These are phyloP conservation scores for Floccularia luteovirens DNA, from an alignment of 768 basidiomycete species.

Conservation along the genomic window DNA sequence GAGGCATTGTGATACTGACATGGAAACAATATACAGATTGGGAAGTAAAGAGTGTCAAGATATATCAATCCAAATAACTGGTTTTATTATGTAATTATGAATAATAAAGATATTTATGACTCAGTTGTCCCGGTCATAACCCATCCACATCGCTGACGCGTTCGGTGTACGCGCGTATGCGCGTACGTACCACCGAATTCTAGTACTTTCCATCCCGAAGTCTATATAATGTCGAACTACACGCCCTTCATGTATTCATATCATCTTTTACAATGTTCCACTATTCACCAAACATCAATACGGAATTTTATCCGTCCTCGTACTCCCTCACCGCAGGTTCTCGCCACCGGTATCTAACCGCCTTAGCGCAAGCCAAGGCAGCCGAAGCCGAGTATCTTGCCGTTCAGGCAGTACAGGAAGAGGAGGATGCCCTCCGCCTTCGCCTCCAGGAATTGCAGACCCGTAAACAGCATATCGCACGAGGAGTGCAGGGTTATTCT, in stretches of 20 bases:
- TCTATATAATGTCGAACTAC: background rate
- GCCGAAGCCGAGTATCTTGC: conserved; percentile 29
- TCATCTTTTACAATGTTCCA: background rate
- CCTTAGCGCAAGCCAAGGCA: conserved; percentile 25
- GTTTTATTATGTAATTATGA: background rate
- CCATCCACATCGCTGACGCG: too few relatives aligned
- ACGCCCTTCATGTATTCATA: background rate
- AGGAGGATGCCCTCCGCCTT: conserved; percentile 20
- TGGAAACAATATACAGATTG: conserved; percentile 67
- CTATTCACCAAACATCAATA: background rate
- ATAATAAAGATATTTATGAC: background rate
- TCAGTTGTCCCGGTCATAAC: too few relatives aligned
- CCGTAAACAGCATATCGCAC: conserved; percentile 10
- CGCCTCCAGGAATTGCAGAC: conserved; percentile 14
- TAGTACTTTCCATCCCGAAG: background rate
- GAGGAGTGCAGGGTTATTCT: too few relatives aligned
- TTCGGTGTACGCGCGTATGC: background rate
- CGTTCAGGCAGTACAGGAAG: conserved; percentile 20
- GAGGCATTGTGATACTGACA: too few relatives aligned
- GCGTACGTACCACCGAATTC: too few relatives aligned
- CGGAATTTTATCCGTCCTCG: background rate
- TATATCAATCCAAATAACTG: conserved; percentile 33
- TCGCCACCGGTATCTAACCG: conserved; percentile 26
- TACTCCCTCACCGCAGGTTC: conserved; percentile 9
- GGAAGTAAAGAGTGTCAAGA: conserved; percentile 72